These are phyloP conservation scores for Porcisia hertigi DNA, from an alignment of 208 protist species.

Conservation along the genomic window DNA sequence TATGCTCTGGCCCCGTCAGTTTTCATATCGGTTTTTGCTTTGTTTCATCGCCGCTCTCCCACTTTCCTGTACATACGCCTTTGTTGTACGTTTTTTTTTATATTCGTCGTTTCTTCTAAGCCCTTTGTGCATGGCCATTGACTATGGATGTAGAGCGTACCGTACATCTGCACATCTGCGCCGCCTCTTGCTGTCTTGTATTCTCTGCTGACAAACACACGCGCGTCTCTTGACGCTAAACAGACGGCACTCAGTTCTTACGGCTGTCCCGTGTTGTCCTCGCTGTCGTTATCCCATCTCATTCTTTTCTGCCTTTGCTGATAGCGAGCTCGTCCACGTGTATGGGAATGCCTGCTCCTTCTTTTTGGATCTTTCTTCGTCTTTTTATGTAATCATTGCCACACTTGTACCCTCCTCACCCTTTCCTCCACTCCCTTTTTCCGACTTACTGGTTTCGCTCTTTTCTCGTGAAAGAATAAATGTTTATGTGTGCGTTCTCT, in stretches of 20 bases:
- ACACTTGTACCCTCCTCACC: background rate
- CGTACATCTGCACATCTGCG: background rate
- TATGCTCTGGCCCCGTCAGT: background rate
- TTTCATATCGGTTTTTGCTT: conserved; percentile 11
- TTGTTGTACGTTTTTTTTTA: background rate
- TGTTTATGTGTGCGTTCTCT: background rate
- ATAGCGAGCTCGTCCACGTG: too few species aligned
- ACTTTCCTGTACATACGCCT: background rate
- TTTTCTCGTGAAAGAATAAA: background rate
- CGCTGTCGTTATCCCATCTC: background rate
- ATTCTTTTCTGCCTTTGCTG: too few species aligned
- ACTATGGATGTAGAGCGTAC: background rate
- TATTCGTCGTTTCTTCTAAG: conserved; percentile 1
- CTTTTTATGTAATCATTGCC: background rate
- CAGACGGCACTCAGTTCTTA: too few species aligned
- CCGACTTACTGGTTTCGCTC: background rate
- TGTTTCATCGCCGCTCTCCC: background rate
- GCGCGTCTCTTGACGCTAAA: too few species aligned
- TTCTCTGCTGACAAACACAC: background rate
- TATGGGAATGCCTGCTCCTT: too few species aligned
- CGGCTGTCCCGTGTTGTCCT: background rate
- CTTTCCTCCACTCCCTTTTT: background rate
- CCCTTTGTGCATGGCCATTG: background rate
- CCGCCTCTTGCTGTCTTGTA: background rate
- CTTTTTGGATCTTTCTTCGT: background rate